Base-by-base conservation (phyloP, 2,329 filamentous ascomycete genomes). In the Colletotrichum cuscutae region DNA sequence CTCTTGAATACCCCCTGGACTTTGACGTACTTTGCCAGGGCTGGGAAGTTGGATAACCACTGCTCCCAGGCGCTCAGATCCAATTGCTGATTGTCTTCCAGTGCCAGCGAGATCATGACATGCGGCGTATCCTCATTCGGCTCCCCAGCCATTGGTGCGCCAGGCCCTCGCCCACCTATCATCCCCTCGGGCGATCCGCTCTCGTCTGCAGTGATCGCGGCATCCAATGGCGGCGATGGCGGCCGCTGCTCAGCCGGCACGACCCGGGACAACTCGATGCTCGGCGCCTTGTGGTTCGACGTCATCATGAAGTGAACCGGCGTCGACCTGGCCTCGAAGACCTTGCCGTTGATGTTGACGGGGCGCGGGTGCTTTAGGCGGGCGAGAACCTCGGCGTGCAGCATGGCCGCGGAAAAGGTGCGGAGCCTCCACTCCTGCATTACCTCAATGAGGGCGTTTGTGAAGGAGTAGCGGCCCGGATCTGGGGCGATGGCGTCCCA, bases 261-360 rank as follows among this genome's bases (percentile, higher is more conserved):
- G 15, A 84, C 78, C 28, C 84, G 83, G 6, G 85, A 85, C 46
- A 90, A 79, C 77, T 90, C 88, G 56, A 91, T 90, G 68, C 89
- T 90, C 0, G 88, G 87, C 1, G 87, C 88, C 71, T 84, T 88
- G 77, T 90, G 88, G 71, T 90, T 89, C 22, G 87, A 84, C 2
- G 89, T 90, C 88, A 90, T 90, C 87, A 90, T 90, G 76, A 90
- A 90, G 76, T 91, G 89, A 5, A 90, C 88, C 0, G 89, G 89
- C 0, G 89, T 90, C 2, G 88, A 89, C 52, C 89, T 85, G 46
- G 87, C 87, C 76, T 90, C 89, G 59, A 89, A 89, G 22, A 86
- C 84, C 78, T 86, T 88, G 65, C 89, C 89, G 74, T 90, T 89
- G 75, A 88, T 86, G 69, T 86, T 84, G 75, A 89, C 87, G 24